Evolutionary conservation across 805 yeast genomes (phyloP).

Genomic region (Metschnikowia bowlesiae): DNA sequence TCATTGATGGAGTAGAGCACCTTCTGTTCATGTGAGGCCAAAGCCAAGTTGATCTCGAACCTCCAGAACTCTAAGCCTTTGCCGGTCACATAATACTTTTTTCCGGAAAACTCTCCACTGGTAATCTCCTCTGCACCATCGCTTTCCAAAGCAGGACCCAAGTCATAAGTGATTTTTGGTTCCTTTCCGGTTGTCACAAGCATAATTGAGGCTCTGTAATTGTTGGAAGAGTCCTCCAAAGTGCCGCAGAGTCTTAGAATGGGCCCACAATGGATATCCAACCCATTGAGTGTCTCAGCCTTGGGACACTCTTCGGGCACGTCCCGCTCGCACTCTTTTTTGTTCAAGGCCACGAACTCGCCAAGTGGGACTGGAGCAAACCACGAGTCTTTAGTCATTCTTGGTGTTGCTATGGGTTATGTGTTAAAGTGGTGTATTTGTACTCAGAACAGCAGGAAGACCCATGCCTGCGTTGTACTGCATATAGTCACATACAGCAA

Average conservation of each 20-base stretch:
- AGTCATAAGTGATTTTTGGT: slow-evolving; percentile 30
- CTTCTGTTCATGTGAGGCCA: slow-evolving; percentile 52
- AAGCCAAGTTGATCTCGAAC: slow-evolving; percentile 49
- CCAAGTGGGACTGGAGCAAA: slow-evolving; percentile 25
- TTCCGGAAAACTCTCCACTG: slow-evolving; percentile 46
- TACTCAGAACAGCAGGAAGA: neutral
- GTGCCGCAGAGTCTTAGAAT: slow-evolving; percentile 63
- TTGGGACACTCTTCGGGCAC: slow-evolving; percentile 31
- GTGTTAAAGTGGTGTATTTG: neutral
- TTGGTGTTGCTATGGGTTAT: neutral
- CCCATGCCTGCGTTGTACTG: neutral
- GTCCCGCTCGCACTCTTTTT: slow-evolving; percentile 13
- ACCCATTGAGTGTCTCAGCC: slow-evolving; percentile 23
- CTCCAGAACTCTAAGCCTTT: slow-evolving; percentile 60
- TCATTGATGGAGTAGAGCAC: slow-evolving; percentile 60
- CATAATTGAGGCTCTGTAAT: slow-evolving; percentile 67
- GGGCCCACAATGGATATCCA: slow-evolving; percentile 73
- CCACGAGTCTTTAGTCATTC: slow-evolving; percentile 16
- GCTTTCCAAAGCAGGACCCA: slow-evolving; percentile 31
- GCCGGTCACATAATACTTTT: slow-evolving; percentile 40
- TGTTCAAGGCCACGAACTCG: slow-evolving; percentile 26
- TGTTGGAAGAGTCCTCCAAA: slow-evolving; percentile 41
- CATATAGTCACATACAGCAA: neutral
- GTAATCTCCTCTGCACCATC: slow-evolving; percentile 6
- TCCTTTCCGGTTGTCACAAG: slow-evolving; percentile 51